Evolutionary conservation across 805 yeast species (phyloP), one percentile per base, ranked within the genome.

Genomic region (Starmerella etchellsii): DNA sequence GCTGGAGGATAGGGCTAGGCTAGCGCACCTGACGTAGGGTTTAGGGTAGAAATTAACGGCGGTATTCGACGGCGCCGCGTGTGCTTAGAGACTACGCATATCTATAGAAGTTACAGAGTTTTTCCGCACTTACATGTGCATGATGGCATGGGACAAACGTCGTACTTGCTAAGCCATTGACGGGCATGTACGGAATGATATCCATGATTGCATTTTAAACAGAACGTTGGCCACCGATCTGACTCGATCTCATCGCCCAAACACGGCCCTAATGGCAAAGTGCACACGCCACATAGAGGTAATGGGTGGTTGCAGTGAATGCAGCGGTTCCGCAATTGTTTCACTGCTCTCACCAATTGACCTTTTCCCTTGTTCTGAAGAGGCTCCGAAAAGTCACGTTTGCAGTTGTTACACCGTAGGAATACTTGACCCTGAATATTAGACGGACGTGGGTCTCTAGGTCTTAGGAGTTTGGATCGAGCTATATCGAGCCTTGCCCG

Each of bases 131-230:
- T 66, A 54, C 98, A 88, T 31, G 69, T 66, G 54, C 98, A 88
- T 32, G 85, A 94, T 0, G 96, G 95, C 2, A 88, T 94, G 0
- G 98, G 96, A 54, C 98, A 88, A 1, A 81, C 73, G 41, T 72
- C 73, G 53, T 87, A 94, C 57, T 77, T 78, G 21, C 78, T 71
- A 58, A 88, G 88, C 98, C 98, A 88, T 54, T 87, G 93, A 48
- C 82, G 85, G 0, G 96, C 96, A 58, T 88, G 98, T 3, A 81
- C 85, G 0, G 94, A 85, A 62, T 88, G 98, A 73, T 78, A 78
- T 1, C 95, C 94, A 54, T 88, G 98, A 55, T 81, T 83, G 57
- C 98, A 88, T 26, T 78, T 73, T 48, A 88, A 62, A 54, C 98
- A 88, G 61, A 84, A 84, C 50, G 91, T 82, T 50, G 88, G 85